Base-by-base conservation (phyloP, 768 basidiomycete genomes). In the Lactifluus volemus region DNA sequence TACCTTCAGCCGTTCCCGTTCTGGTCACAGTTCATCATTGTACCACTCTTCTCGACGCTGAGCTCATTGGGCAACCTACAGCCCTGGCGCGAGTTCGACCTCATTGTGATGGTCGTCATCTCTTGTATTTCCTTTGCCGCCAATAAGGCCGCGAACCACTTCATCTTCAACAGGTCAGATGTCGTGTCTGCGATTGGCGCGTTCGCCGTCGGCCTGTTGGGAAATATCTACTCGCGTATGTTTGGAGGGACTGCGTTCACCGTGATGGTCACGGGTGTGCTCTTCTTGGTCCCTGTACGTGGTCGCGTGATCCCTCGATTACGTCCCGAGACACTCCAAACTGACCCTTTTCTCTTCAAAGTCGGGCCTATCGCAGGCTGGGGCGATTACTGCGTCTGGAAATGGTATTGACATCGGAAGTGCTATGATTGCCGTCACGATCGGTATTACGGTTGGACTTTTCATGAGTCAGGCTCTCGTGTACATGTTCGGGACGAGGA, bases 201-300 rank as follows among this genome's bases (percentile, higher is more conserved):
- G 17, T 91, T 91, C 65, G 87, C 85, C 1, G 84, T 89, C 19
- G 89, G 89, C 21, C 64, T 91, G 32, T 73, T 91, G 19, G 90
- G 89, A 3, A 92, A 92, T 67, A 72, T 87, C 1, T 92, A 92
- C 71, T 92, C 90, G 44, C 79, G 90, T 49, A 83, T 82, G 69
- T 85, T 89, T 80, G 81, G 86, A 8, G 91, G 90, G 8, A 92
- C 90, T 4, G 91, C 91, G 19, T 93, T 93, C 73, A 91, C 90
- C 10, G 85, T 85, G 2, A 94, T 94, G 92, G 89, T 92, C 44
- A 88, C 91, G 29, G 91, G 90, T 42, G 89, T 94, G 5, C 71
- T 92, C 64, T 91, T 94, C 73, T 75, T 93, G 61, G 89, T 94
- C 29, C 92, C 92, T 12, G 90, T 92, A 70, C 71, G 86, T 79